Evolutionary conservation across 1,284 basidiomycete genomes (phyloP), one percentile per base, ranked within the genome.

Genomic region (Malassezia sp.): DNA sequence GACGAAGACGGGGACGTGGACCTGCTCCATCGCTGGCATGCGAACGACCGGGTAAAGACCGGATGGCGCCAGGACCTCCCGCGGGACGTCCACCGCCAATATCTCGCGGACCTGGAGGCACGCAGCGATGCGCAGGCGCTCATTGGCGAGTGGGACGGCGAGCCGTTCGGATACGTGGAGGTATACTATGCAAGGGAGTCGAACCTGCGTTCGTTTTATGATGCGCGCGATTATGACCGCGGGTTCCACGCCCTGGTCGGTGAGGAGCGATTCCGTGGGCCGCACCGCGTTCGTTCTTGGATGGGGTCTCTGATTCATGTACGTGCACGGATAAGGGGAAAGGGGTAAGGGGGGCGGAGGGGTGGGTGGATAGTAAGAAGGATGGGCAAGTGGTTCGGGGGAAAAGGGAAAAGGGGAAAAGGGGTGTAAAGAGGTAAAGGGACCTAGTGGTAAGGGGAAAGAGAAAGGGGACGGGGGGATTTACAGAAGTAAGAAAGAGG

Each of bases 161-260:
- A 63, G 39, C 53, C 63, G 7, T 68, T 60, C 53, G 65, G 65
- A 11, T 68, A 64, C 24, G 51, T 68, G 35, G 65, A 68, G 45
- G 48, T 66, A 37, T 68, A 68, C 52, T 62, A 57, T 22, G 23
- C 42, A n/a, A 34, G 53, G 29, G 54, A 61, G 10, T 54, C 49
- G 18, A 55, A 54, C 24, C 47, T 66, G 24, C 52, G 51, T 11
- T 50, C 43, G 21, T 63, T 53, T 22, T 63, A 56, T 42, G 43
- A 51, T 31, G 51, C 55, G 3, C 38, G 45, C 6, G 54, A 56
- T 22, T 56, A 53, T 39, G 62, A 63, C 42, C 52, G 61, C 5
- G 65, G 65, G 20, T 66, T 64, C 36, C 65, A 68, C 30, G 61
- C 61, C 5, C 50, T 68, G 4, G 65, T 68, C 0, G 65, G 65